These are phyloP conservation scores for Chaetomium strumarium DNA, from an alignment of 2,329 filamentous ascomycete genomes.

Conservation along the genomic window DNA sequence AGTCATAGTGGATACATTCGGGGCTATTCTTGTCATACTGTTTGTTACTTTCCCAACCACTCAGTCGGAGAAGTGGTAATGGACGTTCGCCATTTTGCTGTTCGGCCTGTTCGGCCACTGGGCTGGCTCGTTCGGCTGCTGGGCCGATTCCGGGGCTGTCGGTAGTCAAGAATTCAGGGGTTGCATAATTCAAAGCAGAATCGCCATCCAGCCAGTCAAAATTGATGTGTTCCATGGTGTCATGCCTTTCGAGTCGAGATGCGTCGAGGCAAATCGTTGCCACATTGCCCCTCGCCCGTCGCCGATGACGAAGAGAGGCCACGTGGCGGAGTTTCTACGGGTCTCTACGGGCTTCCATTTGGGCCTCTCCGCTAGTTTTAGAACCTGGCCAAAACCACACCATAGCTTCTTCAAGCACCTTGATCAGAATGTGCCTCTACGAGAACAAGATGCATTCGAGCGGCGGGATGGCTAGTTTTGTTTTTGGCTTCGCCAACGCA, in stretches of 20 bases:
- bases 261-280: not conserved
- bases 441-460: too few species aligned
- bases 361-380: too few species aligned
- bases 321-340: too few species aligned
- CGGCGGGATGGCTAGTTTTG: too few species aligned
- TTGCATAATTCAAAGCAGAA: not conserved
- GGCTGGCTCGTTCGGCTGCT: not conserved
- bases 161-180: not conserved
- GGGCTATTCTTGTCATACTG: not conserved
- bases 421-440: too few species aligned
- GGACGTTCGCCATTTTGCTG: not conserved
- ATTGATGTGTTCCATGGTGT: not conserved
- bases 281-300: not conserved
- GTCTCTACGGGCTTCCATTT: too few species aligned
- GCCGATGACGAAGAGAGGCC: too few species aligned
- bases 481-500: too few species aligned
- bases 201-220: not conserved
- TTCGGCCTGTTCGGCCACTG: not conserved
- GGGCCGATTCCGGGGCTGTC: not conserved
- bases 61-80: not conserved
- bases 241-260: not conserved
- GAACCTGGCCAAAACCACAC: too few species aligned
- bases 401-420: too few species aligned
- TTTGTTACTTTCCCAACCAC: not conserved
- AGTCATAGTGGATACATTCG: not conserved